Conservation (phyloP, 352 stramenopile genomes). For the Hyphochytrium catenoides region DNA sequence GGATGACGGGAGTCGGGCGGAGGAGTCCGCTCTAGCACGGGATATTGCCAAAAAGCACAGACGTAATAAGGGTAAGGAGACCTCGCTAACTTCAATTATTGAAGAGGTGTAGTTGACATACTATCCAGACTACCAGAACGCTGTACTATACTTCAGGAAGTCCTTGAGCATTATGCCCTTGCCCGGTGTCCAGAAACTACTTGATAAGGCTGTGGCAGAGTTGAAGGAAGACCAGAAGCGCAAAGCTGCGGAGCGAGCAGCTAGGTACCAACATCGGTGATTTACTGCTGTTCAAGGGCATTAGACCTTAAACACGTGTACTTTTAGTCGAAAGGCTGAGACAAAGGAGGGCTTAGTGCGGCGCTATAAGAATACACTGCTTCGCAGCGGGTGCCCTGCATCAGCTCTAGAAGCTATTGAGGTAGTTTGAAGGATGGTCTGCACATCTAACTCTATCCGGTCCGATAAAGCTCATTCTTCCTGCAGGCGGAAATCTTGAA, state of each 20-base stretch:
- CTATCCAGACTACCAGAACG: slow-evolving; percentile 18
- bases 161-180: slow-evolving; percentile 26
- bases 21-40: slow-evolving; percentile 27
- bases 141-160: slow-evolving; percentile 27
- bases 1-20: slow-evolving; percentile 16
- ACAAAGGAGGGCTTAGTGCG: no score
- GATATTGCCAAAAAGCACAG: slow-evolving; percentile 31
- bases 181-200: slow-evolving; percentile 20
- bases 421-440: no score
- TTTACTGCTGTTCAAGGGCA: no score
- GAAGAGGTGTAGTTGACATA: no score
- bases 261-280: neutral
- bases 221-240: slow-evolving; percentile 4
- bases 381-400: slow-evolving; percentile 7
- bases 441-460: no score
- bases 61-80: slow-evolving; percentile 17
- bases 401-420: slow-evolving; percentile 14
- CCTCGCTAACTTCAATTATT: no score
- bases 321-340: no score
- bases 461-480: no score
- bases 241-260: neutral
- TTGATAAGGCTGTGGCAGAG: slow-evolving; percentile 17
- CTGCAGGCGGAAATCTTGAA: slow-evolving; percentile 25
- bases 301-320: no score
- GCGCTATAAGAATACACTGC: slow-evolving; percentile 11